phyloP scores from a whole-genome alignment of 2,329 filamentous ascomycete species.

The Pseudogymnoascus sp. region DNA sequence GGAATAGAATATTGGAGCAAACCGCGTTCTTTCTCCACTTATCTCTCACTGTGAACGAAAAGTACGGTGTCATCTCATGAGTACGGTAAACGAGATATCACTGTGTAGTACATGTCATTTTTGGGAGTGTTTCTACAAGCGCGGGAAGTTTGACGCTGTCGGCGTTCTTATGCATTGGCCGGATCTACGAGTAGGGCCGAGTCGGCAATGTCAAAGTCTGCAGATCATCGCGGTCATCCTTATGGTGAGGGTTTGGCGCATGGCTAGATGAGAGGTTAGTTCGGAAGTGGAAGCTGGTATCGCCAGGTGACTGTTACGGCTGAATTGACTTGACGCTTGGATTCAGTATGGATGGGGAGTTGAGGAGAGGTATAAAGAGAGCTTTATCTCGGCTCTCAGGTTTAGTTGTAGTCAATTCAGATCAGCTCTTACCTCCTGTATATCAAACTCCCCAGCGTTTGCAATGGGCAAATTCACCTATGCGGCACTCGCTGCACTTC shows the following conservation, averaged over 20 bases:
- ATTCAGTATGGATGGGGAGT: not conserved
- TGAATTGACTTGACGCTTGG: not conserved
- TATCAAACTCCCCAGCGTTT: not conserved
- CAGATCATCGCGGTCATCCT: not conserved
- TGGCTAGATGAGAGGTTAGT: not conserved
- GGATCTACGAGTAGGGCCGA: slow-evolving; percentile 3
- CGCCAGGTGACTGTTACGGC: not conserved
- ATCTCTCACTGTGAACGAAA: not conserved
- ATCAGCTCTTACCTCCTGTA: not conserved
- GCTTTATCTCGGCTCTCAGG: not conserved
- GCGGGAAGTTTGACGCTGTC: not conserved
- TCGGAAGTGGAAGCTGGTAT: not conserved
- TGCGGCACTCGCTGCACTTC: not conserved
- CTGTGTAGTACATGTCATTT: not conserved
- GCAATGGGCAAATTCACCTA: not conserved
- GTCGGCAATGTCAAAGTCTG: not conserved
- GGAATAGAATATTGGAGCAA: not conserved
- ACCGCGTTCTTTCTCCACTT: not conserved
- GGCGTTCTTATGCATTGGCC: not conserved
- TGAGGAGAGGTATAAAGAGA: not conserved
- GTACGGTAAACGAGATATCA: not conserved
- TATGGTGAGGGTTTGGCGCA: not conserved
- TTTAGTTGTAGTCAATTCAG: not conserved
- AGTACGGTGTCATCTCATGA: not conserved
- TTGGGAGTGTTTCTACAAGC: not conserved